Percentiles rank a stretch among this genome's conserved stretches.
Evolutionary conservation across 495 filamentous ascomycete species (phyloP).

Genomic region (Lichenothelia convexa): DNA sequence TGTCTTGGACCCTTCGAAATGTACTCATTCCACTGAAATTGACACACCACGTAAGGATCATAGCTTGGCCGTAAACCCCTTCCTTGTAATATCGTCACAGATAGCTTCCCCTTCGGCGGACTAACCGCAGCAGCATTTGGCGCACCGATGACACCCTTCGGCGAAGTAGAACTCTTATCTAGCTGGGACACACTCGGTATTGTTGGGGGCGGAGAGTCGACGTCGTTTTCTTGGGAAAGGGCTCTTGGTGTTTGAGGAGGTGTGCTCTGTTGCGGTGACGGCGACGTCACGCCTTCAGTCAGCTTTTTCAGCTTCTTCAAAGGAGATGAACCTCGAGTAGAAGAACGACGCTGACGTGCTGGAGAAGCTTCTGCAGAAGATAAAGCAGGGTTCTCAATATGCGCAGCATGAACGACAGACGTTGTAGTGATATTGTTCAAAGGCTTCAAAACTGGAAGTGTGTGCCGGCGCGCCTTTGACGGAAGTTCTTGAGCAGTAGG

Average conservation of each 20-base stretch:
- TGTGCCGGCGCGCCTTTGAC: constrained; percentile 24
- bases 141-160: too few relatives aligned
- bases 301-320: constrained; percentile 62
- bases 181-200: background rate
- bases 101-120: constrained; percentile 72
- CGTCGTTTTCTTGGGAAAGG: constrained; percentile 44
- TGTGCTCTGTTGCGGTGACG: constrained; percentile 60
- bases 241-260: constrained; percentile 74
- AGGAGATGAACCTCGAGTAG: too few relatives aligned
- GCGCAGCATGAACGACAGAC: constrained; percentile 45
- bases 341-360: too few relatives aligned
- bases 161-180: background rate
- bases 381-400: constrained; percentile 59
- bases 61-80: constrained; percentile 61
- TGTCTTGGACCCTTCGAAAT: constrained; percentile 70
- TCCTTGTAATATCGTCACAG: constrained; percentile 71
- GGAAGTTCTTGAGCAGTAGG: too few relatives aligned
- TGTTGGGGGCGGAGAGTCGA: constrained; percentile 3
- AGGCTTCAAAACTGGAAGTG: constrained; percentile 34
- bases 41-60: constrained; percentile 88
- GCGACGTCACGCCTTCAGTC: constrained; percentile 52
- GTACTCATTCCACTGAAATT: constrained; percentile 90
- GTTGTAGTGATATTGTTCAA: constrained; percentile 48
- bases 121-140: constrained; percentile 30
- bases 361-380: too few relatives aligned